Base-by-base conservation (phyloP, 495 filamentous ascomycete genomes). In the Podospora pseudocomata region DNA sequence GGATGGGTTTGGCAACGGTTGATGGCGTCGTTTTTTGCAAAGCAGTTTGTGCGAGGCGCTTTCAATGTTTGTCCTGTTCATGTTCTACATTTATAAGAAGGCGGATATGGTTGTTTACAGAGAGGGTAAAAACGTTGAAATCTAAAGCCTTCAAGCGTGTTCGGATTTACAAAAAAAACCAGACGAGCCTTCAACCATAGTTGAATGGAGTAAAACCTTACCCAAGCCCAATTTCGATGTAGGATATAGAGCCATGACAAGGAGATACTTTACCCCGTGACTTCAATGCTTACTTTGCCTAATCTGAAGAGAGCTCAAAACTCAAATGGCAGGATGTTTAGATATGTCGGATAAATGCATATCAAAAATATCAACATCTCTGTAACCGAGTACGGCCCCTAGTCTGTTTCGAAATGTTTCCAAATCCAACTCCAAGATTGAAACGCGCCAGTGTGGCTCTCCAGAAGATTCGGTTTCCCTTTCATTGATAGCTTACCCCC, bases 371-470 rank as follows among this genome's bases (percentile, higher is more conserved):
- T 49, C 39, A 23, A 23, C 23, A 49, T 49, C 39, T 49, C 13
- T 49, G 5, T 49, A 49, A 16, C 39, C 39, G 39, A 49, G 39
- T 13, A 2, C 2, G 39, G 39, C 13, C 39, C 39, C 39, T 11
- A 49, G 39, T 49, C 13, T 18, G 39, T 7, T 60, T 57, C 64
- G 55, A 58, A 58, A 58, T 26, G 23, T 26, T 58, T 58, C 55
- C 23, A 58, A 26, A 11, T 58, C 55, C 55, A 19, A 58, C n/a
- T 26, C n/a, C 55, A 20, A 58, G 55, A 26, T 58, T 58, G 55
- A 58, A 58, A 58, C 55, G n/a, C 23, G n/a, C 55, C n/a, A 58
- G n/a, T 19, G 55, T 58, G 55, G 19, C 23, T 58, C 55, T 19
- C 55, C 55, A 58, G 55, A 58, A 58, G 55, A 58, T 58, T 58